Evolutionary conservation across 306 rosid species (phyloP).

Genomic region (Cajanus cajan): DNA sequence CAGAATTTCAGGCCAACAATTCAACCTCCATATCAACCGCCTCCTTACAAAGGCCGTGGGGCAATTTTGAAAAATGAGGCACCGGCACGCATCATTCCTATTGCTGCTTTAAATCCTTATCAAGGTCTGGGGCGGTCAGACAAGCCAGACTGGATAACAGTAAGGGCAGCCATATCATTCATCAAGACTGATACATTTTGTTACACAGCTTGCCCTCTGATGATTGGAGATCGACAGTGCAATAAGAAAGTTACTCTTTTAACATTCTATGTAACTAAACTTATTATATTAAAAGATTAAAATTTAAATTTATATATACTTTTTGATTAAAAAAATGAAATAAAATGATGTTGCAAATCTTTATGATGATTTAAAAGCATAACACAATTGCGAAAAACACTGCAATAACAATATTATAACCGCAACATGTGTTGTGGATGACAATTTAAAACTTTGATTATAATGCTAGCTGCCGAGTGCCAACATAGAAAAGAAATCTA

Average conservation of each 20-base stretch:
- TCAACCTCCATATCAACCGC: slow-evolving; percentile 87
- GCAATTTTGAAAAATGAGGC: slow-evolving; percentile 90
- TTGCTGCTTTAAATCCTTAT: slow-evolving; percentile 87
- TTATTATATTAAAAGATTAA: too few relatives aligned
- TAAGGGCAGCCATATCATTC: slow-evolving; percentile 80
- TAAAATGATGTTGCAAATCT: too few relatives aligned
- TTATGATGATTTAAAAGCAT: too few relatives aligned
- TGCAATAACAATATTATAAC: too few relatives aligned
- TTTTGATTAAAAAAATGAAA: too few relatives aligned
- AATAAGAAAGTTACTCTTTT: slow-evolving; percentile 80
- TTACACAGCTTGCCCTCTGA: slow-evolving; percentile 93
- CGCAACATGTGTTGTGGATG: too few relatives aligned
- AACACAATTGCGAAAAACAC: too few relatives aligned
- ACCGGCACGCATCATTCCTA: slow-evolving; percentile 85
- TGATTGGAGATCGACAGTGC: slow-evolving; percentile 95
- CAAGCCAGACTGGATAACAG: slow-evolving; percentile 92
- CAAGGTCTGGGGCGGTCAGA: slow-evolving; percentile 92
- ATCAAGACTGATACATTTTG: slow-evolving; percentile 86
- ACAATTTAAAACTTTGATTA: too few relatives aligned
- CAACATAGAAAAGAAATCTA: too few relatives aligned
- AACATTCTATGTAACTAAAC: too few relatives aligned
- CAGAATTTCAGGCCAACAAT: slow-evolving; percentile 70
- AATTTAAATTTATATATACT: too few relatives aligned
- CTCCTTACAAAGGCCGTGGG: slow-evolving; percentile 79
- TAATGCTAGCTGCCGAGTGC: too few relatives aligned